phyloP scores from a whole-genome alignment of 495 filamentous ascomycete species.

The Aspergillus heteromorphus region DNA sequence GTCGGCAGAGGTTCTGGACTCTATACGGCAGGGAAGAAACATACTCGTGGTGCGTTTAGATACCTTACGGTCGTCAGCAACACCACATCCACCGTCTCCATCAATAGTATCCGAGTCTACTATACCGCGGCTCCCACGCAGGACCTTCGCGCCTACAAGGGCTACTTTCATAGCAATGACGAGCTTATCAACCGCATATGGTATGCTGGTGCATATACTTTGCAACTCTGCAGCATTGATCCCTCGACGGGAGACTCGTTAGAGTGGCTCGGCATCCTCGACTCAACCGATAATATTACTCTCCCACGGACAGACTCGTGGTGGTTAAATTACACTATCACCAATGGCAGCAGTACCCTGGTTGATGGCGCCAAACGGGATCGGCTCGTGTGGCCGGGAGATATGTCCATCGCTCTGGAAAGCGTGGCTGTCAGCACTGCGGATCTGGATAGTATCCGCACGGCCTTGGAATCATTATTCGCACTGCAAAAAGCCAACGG shows the following conservation, averaged over 20 bases:
- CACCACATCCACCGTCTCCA: slow-evolving; percentile 14
- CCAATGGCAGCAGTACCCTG: slow-evolving; percentile 44
- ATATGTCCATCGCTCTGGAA: slow-evolving; percentile 50
- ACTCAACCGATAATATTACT: slow-evolving; percentile 13
- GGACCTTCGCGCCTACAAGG: slow-evolving; percentile 49
- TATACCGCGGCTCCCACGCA: slow-evolving; percentile 40
- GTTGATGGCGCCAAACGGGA: slow-evolving; percentile 55
- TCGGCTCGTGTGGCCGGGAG: slow-evolving; percentile 52
- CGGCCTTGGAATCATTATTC: slow-evolving; percentile 49
- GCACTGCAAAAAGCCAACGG: slow-evolving; percentile 39
- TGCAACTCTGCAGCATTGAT: slow-evolving; percentile 52
- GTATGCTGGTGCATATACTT: slow-evolving; percentile 61
- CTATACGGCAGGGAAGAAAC: slow-evolving; percentile 28
- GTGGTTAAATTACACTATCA: slow-evolving; percentile 30
- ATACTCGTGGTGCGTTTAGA: slow-evolving; percentile 37
- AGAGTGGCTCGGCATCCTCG: slow-evolving; percentile 27
- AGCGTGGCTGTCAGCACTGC: slow-evolving; percentile 49
- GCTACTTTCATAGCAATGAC: slow-evolving; percentile 55
- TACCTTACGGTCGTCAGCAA: slow-evolving; percentile 36
- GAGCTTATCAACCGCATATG: slow-evolving; percentile 54
- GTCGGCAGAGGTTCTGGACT: slow-evolving; percentile 19
- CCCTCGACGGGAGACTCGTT: slow-evolving; percentile 44
- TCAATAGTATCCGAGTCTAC: slow-evolving; percentile 15
- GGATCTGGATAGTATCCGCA: slow-evolving; percentile 50
- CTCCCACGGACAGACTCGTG: slow-evolving; percentile 22